Evolutionary conservation across 176 grass and related monocot genomes (phyloP), one percentile per base, ranked within the genome.

Genomic region (Lolium perenne): DNA sequence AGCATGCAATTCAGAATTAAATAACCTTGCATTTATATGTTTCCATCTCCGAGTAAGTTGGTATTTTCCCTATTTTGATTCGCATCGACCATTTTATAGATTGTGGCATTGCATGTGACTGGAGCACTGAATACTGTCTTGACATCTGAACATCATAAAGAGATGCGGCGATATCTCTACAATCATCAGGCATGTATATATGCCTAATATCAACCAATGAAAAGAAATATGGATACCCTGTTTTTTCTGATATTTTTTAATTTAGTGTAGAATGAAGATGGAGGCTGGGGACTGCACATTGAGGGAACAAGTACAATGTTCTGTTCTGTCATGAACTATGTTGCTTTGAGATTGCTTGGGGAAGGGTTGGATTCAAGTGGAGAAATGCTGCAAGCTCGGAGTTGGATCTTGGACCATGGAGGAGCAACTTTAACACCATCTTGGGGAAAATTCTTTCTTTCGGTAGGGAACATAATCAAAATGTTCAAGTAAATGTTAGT

Each of bases 401-500:
- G 89, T 0, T 98, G 96, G 96, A 95, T 98, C 75, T 84, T 98
- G 86, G 89, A 87, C 41, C 93, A 95, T 92, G 96, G 96, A 38
- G 85, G 86, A 82, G 96, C 91, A 84, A 92, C 96, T 64, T 77
- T 47, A 82, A 95, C 94, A 86, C 86, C 93, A 79, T 98, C 96
- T 60, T 95, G 91, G 96, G 96, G 96, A 4, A 95, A 98, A 78
- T 91, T 94, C 87, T 98, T 92, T 94, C 91, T 98, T n/a, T 92
- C 91, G 81, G 93, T 95, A 79, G 51, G 78, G 71, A 58, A 72
- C 22, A 71, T 71, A 43, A 71, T 43, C 0, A 6, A 11, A 71
- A 45, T 22, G 18, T 10, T 41, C 8, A 18, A 70, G 16, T 11
- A n/a, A 40, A 41, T 41, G 61, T 26, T 29, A 13, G 13, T 6